A percentile compares a stretch with the other conserved stretches of the same genome.
Evolutionary conservation across 805 yeast genomes (phyloP).

Genomic region (Cyberlindnera xylosilytica): DNA sequence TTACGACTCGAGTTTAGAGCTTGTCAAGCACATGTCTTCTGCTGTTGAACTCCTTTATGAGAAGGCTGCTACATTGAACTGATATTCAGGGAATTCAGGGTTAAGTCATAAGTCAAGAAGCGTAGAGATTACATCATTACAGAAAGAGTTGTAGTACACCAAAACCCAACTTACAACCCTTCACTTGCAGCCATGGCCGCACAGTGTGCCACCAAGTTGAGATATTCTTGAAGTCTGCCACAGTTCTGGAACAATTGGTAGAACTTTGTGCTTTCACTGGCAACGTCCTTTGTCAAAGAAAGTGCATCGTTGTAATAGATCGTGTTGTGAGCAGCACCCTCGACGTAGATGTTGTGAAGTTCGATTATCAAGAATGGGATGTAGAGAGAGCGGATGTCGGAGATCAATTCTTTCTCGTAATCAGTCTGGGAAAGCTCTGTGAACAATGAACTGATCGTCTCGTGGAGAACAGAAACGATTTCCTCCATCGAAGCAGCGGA

Average conservation of each 20-base stretch:
- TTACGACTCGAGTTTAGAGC: slow-evolving; percentile 81
- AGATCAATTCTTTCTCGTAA: slow-evolving; percentile 39
- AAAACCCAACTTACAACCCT: slow-evolving; percentile 22
- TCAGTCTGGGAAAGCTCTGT: slow-evolving; percentile 28
- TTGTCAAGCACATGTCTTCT: slow-evolving; percentile 79
- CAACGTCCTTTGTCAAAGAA: slow-evolving; percentile 57
- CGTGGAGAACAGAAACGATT: slow-evolving; percentile 26
- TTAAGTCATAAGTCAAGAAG: too few relatives aligned
- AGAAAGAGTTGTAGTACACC: too few relatives aligned
- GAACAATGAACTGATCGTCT: slow-evolving; percentile 30
- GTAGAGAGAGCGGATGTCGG: slow-evolving; percentile 61
- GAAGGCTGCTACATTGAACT: slow-evolving; percentile 84
- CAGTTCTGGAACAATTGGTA: slow-evolving; percentile 58
- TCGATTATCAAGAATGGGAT: slow-evolving; percentile 72
- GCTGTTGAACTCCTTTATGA: slow-evolving; percentile 92
- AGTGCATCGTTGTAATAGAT: slow-evolving; percentile 54
- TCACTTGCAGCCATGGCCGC: slow-evolving; percentile 52
- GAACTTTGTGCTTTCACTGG: slow-evolving; percentile 61
- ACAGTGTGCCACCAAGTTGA: slow-evolving; percentile 50
- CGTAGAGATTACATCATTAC: too few relatives aligned
- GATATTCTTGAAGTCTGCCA: slow-evolving; percentile 54
- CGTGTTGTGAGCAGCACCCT: slow-evolving; percentile 34
- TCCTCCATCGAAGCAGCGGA: slow-evolving; percentile 29
- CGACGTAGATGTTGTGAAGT: slow-evolving; percentile 52
- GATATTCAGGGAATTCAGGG: slow-evolving; percentile 19